phyloP scores from a whole-genome alignment of 345 rosid species.

The Noccaea caerulescens region DNA sequence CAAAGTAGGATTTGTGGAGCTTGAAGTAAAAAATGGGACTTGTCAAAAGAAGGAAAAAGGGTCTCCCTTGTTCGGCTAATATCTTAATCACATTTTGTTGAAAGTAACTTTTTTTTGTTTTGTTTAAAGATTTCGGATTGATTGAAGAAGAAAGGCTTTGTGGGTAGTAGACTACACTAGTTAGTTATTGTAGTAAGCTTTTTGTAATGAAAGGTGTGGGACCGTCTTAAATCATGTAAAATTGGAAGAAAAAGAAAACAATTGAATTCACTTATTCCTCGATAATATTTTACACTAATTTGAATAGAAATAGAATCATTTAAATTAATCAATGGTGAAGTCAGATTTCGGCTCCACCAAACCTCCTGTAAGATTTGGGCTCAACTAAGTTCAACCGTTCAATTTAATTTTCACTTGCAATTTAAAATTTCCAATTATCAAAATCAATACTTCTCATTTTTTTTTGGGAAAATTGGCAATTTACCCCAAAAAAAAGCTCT shows the following conservation, averaged over 20 bases:
- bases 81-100: slow-evolving; percentile 34
- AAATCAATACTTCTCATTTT: too few species aligned
- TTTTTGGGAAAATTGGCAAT: too few species aligned
- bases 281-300: background rate
- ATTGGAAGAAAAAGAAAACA: background rate
- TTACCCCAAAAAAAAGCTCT: too few species aligned
- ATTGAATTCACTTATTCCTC: background rate
- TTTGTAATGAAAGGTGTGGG: slow-evolving; percentile 27
- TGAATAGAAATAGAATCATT: background rate
- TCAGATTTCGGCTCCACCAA: too few species aligned
- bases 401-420: too few species aligned
- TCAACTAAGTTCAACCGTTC: too few species aligned
- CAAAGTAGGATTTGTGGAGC: slow-evolving; percentile 44
- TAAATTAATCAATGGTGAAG: background rate
- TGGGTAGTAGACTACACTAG: slow-evolving; percentile 6
- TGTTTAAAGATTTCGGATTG: slow-evolving; percentile 11
- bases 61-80: slow-evolving; percentile 24
- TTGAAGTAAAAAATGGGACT: slow-evolving; percentile 20
- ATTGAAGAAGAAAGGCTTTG: slow-evolving; percentile 3
- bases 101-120: slow-evolving; percentile 14
- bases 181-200: slow-evolving; percentile 12
- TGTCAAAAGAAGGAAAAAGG: slow-evolving; percentile 30
- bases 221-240: slow-evolving; percentile 14
- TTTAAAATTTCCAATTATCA: too few species aligned
- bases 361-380: too few species aligned